Evolutionary conservation across 257 asterid species (phyloP).

Genomic region (Salvia splendens): DNA sequence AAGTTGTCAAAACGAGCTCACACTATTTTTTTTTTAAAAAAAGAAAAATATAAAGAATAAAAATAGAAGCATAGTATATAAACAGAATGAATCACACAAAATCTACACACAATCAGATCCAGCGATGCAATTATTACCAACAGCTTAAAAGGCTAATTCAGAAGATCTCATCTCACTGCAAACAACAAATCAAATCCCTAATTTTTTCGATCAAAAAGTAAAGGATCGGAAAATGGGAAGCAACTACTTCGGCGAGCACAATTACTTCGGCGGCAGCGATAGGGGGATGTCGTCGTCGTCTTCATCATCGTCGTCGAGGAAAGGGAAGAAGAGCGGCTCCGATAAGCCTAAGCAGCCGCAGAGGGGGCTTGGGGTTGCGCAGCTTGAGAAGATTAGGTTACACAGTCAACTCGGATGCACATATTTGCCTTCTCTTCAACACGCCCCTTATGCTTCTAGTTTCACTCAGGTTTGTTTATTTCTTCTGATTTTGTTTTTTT

Average conservation of each 20-base stretch:
- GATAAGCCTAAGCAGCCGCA: conserved; percentile 92
- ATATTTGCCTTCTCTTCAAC: conserved; percentile 48
- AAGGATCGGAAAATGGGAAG: conserved; percentile 60
- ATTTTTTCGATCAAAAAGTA: too few relatives aligned
- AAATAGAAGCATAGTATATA: conserved; percentile 42
- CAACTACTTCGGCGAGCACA: conserved; percentile 53
- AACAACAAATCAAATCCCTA: not conserved
- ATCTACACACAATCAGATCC: conserved; percentile 64
- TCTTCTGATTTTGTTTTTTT: too few relatives aligned
- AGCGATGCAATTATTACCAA: conserved; percentile 70
- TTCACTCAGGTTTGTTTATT: conserved; percentile 46
- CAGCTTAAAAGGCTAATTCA: conserved; percentile 64
- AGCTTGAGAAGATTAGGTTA: conserved; percentile 88
- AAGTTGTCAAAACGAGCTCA: conserved; percentile 45
- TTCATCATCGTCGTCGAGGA: conserved; percentile 47
- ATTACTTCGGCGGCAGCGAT: conserved; percentile 26
- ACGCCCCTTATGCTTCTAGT: conserved; percentile 48
- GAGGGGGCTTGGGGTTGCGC: conserved; percentile 93
- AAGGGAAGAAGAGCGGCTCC: conserved; percentile 59
- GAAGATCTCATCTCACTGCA: conserved; percentile 39
- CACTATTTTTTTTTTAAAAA: conserved; percentile 27
- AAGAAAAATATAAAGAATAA: not conserved
- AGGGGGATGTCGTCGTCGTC: conserved; percentile 44
- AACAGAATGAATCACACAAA: conserved; percentile 48
- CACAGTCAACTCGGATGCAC: conserved; percentile 65